phyloP scores from a whole-genome alignment of 768 basidiomycete species.

The Lentinula raphanica region DNA sequence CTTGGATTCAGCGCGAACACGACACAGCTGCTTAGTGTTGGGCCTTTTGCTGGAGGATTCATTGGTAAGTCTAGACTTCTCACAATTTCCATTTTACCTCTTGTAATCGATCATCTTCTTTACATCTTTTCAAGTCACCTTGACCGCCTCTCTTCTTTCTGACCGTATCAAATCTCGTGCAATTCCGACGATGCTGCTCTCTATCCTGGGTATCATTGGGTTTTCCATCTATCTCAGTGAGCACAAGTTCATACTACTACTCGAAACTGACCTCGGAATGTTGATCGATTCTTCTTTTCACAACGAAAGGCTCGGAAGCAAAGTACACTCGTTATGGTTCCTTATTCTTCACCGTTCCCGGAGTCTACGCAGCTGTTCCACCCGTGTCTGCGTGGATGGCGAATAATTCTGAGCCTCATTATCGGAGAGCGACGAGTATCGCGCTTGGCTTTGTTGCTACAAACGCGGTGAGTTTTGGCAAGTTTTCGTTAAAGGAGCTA shows the following conservation, averaged over 20 bases:
- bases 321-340: conserved; percentile 27
- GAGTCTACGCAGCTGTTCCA: conserved; percentile 26
- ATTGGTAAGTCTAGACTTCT: conserved; percentile 28
- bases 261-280: neutral
- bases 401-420: conserved; percentile 34
- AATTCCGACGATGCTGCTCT: conserved; percentile 19
- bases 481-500: neutral
- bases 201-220: conserved; percentile 22
- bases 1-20: conserved; percentile 26
- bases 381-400: conserved; percentile 30
- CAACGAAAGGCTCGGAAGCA: conserved; percentile 16
- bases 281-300: neutral
- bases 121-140: conserved; percentile 4
- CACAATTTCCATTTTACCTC: neutral
- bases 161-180: conserved; percentile 19
- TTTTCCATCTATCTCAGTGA: conserved; percentile 28
- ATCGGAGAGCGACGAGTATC: conserved; percentile 30
- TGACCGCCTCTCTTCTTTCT: conserved; percentile 6
- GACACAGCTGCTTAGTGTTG: conserved; percentile 32
- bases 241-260: neutral
- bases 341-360: conserved; percentile 29
- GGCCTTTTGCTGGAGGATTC: conserved; percentile 32
- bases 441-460: conserved; percentile 30
- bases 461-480: conserved; percentile 22
- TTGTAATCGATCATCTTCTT: neutral